A percentile compares a stretch with the other conserved stretches of the same genome.
phyloP scores from a whole-genome alignment of 208 protist genomes.

The Vickermania ingenoplastis region DNA sequence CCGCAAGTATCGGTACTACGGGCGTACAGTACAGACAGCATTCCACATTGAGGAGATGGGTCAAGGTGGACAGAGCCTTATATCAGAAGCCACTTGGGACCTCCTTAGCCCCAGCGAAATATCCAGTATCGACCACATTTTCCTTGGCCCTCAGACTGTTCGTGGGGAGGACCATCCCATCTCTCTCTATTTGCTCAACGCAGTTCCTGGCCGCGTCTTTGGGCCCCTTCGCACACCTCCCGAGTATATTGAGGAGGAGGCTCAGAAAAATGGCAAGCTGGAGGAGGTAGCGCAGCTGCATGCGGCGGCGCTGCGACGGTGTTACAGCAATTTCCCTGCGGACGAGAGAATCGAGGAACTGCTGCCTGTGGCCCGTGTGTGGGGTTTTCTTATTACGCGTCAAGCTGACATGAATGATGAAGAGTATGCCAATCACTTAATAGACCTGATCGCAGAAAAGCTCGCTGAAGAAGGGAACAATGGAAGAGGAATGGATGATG shows the following conservation, averaged over 20 bases:
- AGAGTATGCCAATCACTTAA: background rate
- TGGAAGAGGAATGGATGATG: too few relatives aligned
- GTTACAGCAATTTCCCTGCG: background rate
- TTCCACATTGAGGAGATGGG: background rate
- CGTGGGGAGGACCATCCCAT: background rate
- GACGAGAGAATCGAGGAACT: background rate
- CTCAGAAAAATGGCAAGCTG: background rate
- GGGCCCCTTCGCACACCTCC: background rate
- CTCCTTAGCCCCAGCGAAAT: background rate
- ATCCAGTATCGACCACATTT: background rate
- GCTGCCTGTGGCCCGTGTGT: background rate
- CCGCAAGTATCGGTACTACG: background rate
- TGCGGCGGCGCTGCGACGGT: background rate
- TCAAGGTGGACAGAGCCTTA: background rate
- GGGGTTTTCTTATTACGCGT: background rate
- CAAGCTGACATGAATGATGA: background rate
- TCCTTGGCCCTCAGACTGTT: background rate
- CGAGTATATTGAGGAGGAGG: background rate
- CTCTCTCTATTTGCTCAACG: background rate
- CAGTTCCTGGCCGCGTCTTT: background rate
- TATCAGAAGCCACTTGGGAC: background rate
- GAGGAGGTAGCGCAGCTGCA: background rate
- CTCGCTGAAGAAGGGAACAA: too few relatives aligned
- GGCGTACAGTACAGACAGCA: background rate
- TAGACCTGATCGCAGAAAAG: background rate